Evolutionary conservation across 163 green algal species (phyloP).

Genomic region (Volvox carteri): DNA sequence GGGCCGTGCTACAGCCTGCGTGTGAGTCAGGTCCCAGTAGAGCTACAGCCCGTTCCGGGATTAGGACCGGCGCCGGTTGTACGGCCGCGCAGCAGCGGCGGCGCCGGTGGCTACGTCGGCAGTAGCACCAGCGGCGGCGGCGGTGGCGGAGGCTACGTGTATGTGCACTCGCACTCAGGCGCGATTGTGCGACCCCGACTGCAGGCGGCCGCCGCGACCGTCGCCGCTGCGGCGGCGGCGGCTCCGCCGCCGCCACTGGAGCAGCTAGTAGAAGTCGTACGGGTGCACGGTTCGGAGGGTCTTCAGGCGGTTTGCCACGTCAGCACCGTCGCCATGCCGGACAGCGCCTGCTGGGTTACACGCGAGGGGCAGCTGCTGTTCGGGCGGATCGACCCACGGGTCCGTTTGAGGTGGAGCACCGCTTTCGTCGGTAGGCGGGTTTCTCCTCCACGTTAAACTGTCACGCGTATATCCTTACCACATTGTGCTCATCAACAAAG

Average conservation of each 20-base stretch:
- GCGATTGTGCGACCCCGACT: slow-evolving; percentile 6
- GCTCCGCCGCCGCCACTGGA: background rate
- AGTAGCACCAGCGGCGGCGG: background rate
- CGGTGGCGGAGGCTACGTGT: slow-evolving; percentile 21
- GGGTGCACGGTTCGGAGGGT: slow-evolving; percentile 44
- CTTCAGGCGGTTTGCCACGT: slow-evolving; percentile 36
- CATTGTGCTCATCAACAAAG: too few species aligned
- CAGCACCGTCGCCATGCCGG: slow-evolving; percentile 30
- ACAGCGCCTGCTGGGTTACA: slow-evolving; percentile 46
- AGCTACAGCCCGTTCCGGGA: slow-evolving; percentile 8
- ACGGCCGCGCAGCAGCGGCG: background rate
- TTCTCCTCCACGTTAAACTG: too few species aligned
- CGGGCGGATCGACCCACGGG: slow-evolving; percentile 42
- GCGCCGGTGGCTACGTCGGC: slow-evolving; percentile 5
- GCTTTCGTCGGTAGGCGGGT: slow-evolving; percentile 52
- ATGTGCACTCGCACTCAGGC: slow-evolving; percentile 48
- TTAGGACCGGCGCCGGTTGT: background rate
- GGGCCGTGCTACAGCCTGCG: slow-evolving; percentile 4
- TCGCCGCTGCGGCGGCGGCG: background rate
- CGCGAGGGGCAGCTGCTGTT: slow-evolving; percentile 49
- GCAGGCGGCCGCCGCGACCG: background rate
- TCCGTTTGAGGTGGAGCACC: slow-evolving; percentile 57
- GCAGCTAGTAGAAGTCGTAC: slow-evolving; percentile 37
- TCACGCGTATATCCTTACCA: too few species aligned
- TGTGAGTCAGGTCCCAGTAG: slow-evolving; percentile 39